These are phyloP conservation scores for Eragrostis nindensis DNA, from an alignment of 176 grass and related monocot species.

Conservation along the genomic window DNA sequence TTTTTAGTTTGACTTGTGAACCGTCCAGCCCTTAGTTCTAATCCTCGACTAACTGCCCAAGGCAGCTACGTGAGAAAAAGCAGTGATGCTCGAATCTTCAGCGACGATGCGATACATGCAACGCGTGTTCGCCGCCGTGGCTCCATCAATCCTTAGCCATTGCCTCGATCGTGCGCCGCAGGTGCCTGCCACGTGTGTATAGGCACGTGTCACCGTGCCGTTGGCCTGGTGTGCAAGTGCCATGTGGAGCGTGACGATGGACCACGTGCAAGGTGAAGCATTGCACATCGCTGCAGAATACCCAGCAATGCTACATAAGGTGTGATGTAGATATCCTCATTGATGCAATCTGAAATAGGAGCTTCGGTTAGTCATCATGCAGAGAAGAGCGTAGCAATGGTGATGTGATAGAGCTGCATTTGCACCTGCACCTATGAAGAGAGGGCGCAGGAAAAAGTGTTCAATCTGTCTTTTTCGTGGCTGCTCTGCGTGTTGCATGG, in stretches of 20 bases:
- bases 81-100: not conserved
- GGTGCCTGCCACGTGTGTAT: conserved; percentile 28
- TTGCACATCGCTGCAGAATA: too few relatives aligned
- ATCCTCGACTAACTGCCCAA: too few relatives aligned
- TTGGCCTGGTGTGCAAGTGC: conserved; percentile 4
- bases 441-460: too few relatives aligned
- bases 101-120: not conserved
- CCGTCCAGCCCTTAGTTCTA: too few relatives aligned
- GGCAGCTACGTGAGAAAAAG: not conserved
- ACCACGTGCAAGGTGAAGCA: conserved; percentile 30
- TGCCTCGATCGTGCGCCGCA: conserved; percentile 22
- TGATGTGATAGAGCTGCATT: conserved; percentile 40
- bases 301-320: too few relatives aligned
- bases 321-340: too few relatives aligned
- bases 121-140: not conserved
- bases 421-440: conserved; percentile 49
- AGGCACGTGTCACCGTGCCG: not conserved
- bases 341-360: too few relatives aligned
- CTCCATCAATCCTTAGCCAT: too few relatives aligned
- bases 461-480: not conserved
- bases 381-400: not conserved
- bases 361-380: not conserved
- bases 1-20: too few relatives aligned
- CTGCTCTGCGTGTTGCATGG: not conserved
- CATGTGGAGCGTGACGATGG: conserved; percentile 27